phyloP scores from a whole-genome alignment of 169 alveolate genomes.

The Plasmodium billcollinsi region DNA sequence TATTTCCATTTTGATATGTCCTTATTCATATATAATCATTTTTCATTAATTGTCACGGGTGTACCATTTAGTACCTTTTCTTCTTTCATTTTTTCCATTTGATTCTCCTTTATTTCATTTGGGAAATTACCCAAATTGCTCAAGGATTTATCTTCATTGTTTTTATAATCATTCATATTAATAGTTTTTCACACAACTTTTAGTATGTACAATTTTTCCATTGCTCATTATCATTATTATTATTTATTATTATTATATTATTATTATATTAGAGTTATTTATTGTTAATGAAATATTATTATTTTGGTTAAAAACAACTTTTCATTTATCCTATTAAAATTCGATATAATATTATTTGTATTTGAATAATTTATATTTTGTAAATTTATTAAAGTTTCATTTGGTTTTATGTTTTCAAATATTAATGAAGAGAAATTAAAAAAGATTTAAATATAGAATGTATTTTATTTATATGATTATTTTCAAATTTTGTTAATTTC shows the following conservation, averaged over 20 bases:
- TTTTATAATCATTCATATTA: no score
- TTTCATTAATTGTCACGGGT: not conserved
- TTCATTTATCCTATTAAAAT: not conserved
- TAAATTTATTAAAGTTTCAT: not conserved
- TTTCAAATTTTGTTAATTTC: slow-evolving; percentile 66
- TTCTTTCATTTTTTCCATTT: no score
- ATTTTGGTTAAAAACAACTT: not conserved
- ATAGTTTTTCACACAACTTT: no score
- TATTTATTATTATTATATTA: not conserved
- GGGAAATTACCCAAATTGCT: no score
- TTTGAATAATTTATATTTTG: not conserved
- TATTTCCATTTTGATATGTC: not conserved
- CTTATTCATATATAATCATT: not conserved
- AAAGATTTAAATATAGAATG: slow-evolving; percentile 40
- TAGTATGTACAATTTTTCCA: no score
- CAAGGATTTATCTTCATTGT: no score
- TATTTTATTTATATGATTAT: slow-evolving; percentile 50
- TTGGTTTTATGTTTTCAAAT: slow-evolving; percentile 46
- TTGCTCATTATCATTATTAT: not conserved
- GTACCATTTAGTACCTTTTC: no score
- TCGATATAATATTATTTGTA: not conserved
- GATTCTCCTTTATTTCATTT: no score
- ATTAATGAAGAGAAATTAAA: slow-evolving; percentile 45
- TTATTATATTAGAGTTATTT: not conserved
- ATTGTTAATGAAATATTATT: not conserved